Evolutionary conservation across 805 yeast species (phyloP), one percentile per base, ranked within the genome.

Genomic region (Saturnispora zaruensis): DNA sequence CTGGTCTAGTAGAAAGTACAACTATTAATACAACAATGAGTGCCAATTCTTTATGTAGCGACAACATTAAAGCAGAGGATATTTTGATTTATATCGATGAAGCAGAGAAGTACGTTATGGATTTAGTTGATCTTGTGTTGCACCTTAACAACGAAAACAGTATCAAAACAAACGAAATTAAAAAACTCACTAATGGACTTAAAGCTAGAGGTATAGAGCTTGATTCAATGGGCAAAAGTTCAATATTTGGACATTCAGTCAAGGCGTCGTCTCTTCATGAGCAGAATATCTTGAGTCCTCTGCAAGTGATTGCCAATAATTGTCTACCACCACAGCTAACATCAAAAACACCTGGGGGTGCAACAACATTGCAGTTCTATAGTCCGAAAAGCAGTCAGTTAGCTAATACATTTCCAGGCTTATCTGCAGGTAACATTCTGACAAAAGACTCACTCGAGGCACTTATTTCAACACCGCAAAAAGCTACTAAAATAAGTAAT

Each of bases 51-150:
- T 34, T 14, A 16, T 5, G 30, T 21, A 13, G 28, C 13, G 26
- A 24, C 4, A 34, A 3, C 8, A 9, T 47, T 4, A 33, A 41
- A 25, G 50, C 50, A 16, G n/a, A 41, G 4, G 50, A 47, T 32
- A 26, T 47, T 26, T 44, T 47, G n/a, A 30, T 9, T 6, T 47
- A 47, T 21, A 47, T 47, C 14, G 50, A 47, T 33, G 50, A 47
- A 24, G 50, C 45, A 7, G 50, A 47, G 18, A 41, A 47, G 24
- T 41, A 47, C 32, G 25, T 47, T 25, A 26, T 47, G 23, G 50
- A 47, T 41, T 24, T 47, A 26, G 33, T 47, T 23, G 50, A 41
- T 24, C 20, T 47, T 24, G 18, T 41, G 9, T 24, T 47, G 20
- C 18, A 28, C 5, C 24, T 40, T 6, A n/a, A 41, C 25, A 32